Evolutionary conservation across 2,329 filamentous ascomycete genomes (phyloP).

Genomic region (Hypoxylon sp.): DNA sequence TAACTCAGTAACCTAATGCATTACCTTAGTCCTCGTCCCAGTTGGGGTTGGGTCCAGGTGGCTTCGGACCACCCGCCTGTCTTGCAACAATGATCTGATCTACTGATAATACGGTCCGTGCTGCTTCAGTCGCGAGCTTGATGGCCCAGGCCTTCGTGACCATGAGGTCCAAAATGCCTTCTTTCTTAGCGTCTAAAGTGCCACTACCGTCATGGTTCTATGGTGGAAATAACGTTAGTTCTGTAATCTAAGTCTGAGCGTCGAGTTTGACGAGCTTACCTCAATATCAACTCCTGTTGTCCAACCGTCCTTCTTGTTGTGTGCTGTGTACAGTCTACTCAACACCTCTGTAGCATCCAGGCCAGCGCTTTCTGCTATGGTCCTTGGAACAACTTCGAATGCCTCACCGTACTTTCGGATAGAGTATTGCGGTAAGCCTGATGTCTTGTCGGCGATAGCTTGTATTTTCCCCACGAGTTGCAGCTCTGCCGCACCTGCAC

Average conservation of each 20-base stretch:
- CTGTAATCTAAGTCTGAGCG: conserved; percentile 13
- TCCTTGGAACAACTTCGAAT: conserved; percentile 96
- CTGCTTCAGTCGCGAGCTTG: conserved; percentile 94
- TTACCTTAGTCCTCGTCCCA: conserved; percentile 72
- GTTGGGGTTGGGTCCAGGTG: conserved; percentile 90
- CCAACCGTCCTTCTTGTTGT: conserved; percentile 90
- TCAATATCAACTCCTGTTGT: conserved; percentile 95
- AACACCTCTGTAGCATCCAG: conserved; percentile 98
- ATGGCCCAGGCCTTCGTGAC: conserved; percentile 97
- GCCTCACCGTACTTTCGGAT: conserved; percentile 98
- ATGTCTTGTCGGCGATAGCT: conserved; percentile 90
- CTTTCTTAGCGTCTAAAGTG: conserved; percentile 85
- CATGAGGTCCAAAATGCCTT: conserved; percentile 93
- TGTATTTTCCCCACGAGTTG: conserved; percentile 94
- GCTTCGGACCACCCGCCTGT: conserved; percentile 97
- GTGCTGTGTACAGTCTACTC: conserved; percentile 91
- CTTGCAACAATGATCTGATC: conserved; percentile 99
- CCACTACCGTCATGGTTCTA: conserved; percentile 84
- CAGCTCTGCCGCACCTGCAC: conserved; percentile 94
- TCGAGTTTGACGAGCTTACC: conserved; percentile 59
- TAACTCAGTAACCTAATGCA: conserved; percentile 25
- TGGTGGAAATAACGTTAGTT: conserved; percentile 38
- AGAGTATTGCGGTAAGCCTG: conserved; percentile 93
- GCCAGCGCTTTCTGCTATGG: conserved; percentile 93
- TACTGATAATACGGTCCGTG: conserved; percentile 92